phyloP scores from a whole-genome alignment of 345 rosid species.

The Moricandia arvensis region DNA sequence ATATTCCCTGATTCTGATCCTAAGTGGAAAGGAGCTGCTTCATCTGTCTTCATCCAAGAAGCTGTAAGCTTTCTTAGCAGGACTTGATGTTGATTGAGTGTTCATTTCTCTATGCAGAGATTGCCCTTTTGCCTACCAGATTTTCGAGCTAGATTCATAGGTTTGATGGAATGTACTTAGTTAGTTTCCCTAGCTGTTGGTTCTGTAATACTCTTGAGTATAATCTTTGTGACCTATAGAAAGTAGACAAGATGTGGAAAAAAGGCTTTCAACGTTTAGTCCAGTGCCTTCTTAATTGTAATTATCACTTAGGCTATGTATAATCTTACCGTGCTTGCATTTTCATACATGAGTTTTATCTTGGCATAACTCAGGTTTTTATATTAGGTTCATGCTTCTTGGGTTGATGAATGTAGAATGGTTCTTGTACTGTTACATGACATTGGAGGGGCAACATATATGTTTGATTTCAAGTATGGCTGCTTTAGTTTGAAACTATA shows the following conservation, averaged over 20 bases:
- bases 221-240: no score
- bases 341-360: no score
- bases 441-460: background rate
- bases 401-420: background rate
- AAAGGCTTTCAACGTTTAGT: no score
- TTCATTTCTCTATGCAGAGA: background rate
- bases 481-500: background rate
- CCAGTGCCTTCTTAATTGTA: background rate
- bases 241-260: no score
- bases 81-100: background rate
- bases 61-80: slow-evolving; percentile 60
- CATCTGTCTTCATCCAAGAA: slow-evolving; percentile 86
- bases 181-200: no score
- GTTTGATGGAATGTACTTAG: no score
- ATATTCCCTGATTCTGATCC: no score
- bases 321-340: background rate
- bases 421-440: background rate
- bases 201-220: background rate
- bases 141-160: no score
- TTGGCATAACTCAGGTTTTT: background rate
- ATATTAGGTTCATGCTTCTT: background rate
- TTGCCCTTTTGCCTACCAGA: background rate
- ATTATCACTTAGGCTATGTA: background rate
- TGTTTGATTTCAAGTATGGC: background rate
- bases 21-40: slow-evolving; percentile 95